Evolutionary conservation across 371 early-diverging fungal species (phyloP), one percentile per base, ranked within the genome.

Genomic region (Mucor irregularis): DNA sequence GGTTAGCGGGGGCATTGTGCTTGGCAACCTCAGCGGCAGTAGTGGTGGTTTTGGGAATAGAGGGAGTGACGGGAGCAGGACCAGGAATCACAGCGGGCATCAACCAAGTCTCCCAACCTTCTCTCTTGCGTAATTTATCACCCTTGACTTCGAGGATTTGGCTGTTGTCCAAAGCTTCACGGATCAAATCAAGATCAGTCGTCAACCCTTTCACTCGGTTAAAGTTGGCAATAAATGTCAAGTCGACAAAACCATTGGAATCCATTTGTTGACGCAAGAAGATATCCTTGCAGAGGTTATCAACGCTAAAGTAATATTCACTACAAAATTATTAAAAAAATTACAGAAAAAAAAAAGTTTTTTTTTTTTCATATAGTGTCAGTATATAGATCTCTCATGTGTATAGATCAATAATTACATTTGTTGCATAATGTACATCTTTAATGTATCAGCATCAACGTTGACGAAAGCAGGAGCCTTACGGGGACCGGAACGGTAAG

Each of bases 251-350:
- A 25, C 94, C 95, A 54, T 90, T 79, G 1, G 70, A 49, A 53
- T 92, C 85, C 96, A 97, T 97, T 70, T 85, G 93, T 26, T 80
- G 77, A 46, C 98, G 90, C 80, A 97, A 90, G 68, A 83, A 96
- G 16, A 95, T 75, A 65, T 97, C 98, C 53, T 90, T 89, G 85
- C 93, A 92, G 42, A 97, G 73, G 67, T 97, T 97, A 49, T 96
- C 96, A 44, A 93, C 84, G 56, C 95, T 94, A 58, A 96, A 96
- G 79, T 97, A 97, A 73, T 92, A 91, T 58, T 92, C 93, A 69
- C 85, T 85, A 56, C 8, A 45, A 26, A 42, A 19, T n/a, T n/a
- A n/a, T n/a, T n/a, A 17, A 49, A 25, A 25, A 5, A 44, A 16
- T 13, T 31, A 21, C 5, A 11, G 39, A 38, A 33, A 24, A 51